These are phyloP conservation scores for Berkeleyomyces rouxiae DNA, from an alignment of 2,329 filamentous ascomycete species.

Conservation along the genomic window DNA sequence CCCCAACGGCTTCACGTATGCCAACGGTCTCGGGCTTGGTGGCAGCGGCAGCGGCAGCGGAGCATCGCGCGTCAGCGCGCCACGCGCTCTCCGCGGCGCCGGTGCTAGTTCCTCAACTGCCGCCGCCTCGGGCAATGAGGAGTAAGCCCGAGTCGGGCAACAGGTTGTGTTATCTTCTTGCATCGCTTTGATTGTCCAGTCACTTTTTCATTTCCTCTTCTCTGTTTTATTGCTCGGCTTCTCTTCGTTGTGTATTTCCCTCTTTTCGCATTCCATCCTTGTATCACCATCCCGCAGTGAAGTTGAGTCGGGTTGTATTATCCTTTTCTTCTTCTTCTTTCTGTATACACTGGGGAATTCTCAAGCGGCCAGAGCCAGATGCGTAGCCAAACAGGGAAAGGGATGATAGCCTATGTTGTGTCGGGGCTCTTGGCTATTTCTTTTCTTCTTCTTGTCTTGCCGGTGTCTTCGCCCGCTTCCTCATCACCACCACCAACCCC, in stretches of 20 bases:
- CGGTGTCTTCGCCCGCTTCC: background rate
- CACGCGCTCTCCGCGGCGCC: conserved; percentile 2
- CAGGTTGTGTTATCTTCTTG: conserved; percentile 18
- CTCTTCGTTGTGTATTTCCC: background rate
- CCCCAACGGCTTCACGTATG: conserved; percentile 2
- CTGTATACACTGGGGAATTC: background rate
- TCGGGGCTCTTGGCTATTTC: background rate
- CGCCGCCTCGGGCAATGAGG: conserved; percentile 11
- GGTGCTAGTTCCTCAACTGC: background rate
- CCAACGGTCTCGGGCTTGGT: conserved; percentile 10
- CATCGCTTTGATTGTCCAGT: background rate
- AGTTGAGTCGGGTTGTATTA: conserved; percentile 14
- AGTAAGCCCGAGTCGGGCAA: conserved; percentile 24
- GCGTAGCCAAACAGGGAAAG: background rate
- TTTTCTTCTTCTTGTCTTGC: background rate
- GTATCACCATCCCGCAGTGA: conserved; percentile 14
- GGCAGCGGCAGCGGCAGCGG: background rate
- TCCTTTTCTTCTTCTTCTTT: conserved; percentile 14
- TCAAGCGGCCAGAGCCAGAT: background rate
- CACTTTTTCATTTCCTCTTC: conserved; percentile 4
- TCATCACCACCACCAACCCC: too few species aligned
- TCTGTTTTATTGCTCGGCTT: conserved; percentile 14
- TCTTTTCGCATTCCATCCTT: conserved; percentile 6
- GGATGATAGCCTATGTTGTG: background rate
- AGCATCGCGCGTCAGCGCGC: conserved; percentile 5